Evolutionary conservation across 352 stramenopile genomes (phyloP), one percentile per base, ranked within the genome.

Genomic region (Phytopythium oedochilum): DNA sequence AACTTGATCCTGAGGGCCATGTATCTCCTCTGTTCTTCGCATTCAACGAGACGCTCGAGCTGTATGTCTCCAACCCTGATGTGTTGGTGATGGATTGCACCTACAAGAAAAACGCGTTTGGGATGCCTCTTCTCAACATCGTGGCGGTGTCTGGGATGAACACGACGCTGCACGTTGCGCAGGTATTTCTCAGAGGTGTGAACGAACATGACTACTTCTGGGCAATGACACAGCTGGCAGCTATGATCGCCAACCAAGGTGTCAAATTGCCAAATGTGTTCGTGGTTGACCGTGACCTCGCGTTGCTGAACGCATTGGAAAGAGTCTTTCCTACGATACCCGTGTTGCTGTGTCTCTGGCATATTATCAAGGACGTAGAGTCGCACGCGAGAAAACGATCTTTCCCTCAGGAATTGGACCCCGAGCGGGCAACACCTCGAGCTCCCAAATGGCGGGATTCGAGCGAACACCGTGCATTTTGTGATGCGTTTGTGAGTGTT

Each of bases 61-160:
- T 43, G 7, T 43, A 23, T 18, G 14, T 5, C 7, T 14, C 18
- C 8, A 18, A 43, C 14, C 14, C 6, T 35, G 45, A 61, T 22
- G 36, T 61, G 2, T 23, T 61, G 0, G n/a, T 61, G 3, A 15
- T 61, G 6, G 35, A 61, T 25, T 56, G 25, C 22, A 55, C 55
- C 5, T 56, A 61, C 36, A 36, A 60, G 26, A 66, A 49, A 6
- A 70, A 63, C 51, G 12, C 17, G 3, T 70, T 61, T 20, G 40
- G 46, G 1, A 57, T 66, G 28, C 57, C 49, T 1, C n/a, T 66
- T 8, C n/a, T 70, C 42, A 60, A 70, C 49, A 57, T 64, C 3
- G 40, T 60, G 1, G 39, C 40, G 3, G n/a, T 58, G 17, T 46
- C n/a, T 1, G 59, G 59, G 9, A 63, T 60, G 52, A 59, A 66